Evolutionary conservation across 495 filamentous ascomycete genomes (phyloP).

Genomic region (Penicillium odoratum): DNA sequence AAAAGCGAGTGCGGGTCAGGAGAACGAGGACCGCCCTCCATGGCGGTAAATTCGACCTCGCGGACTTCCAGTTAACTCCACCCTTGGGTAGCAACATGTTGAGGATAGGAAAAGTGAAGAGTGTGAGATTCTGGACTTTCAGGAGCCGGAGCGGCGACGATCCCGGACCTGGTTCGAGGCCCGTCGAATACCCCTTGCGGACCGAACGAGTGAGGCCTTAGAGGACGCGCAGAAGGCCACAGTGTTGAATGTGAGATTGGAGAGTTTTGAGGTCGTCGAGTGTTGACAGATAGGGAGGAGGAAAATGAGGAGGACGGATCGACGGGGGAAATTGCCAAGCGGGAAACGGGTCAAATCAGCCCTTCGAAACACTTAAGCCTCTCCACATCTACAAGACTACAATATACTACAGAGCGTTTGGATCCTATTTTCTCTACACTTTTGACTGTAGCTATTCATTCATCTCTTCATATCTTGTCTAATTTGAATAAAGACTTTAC

Average conservation of each 20-base stretch:
- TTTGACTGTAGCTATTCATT: background rate
- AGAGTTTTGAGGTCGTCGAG: background rate
- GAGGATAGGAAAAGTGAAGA: constrained; percentile 5
- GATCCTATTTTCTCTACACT: no score
- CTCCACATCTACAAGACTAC: background rate
- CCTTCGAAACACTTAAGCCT: constrained; percentile 3
- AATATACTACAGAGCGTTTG: background rate
- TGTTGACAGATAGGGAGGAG: constrained; percentile 20
- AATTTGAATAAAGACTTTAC: background rate
- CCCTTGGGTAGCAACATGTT: constrained; percentile 81
- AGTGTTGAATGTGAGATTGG: constrained; percentile 1
- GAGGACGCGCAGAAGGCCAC: constrained; percentile 20
- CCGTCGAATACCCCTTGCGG: constrained; percentile 29
- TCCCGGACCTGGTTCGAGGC: constrained; percentile 21
- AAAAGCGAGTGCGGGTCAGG: constrained; percentile 74
- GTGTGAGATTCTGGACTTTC: constrained; percentile 12
- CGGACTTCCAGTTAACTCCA: constrained; percentile 90
- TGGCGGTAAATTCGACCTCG: constrained; percentile 77
- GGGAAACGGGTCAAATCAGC: constrained; percentile 13
- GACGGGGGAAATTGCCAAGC: constrained; percentile 27
- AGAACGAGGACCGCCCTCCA: constrained; percentile 75
- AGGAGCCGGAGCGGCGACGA: constrained; percentile 28
- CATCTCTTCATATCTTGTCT: background rate
- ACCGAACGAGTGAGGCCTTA: constrained; percentile 34
- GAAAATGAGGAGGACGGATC: constrained; percentile 30